Evolutionary conservation across 768 basidiomycete genomes (phyloP), one percentile per base, ranked within the genome.

Genomic region (Lentinula sp.): DNA sequence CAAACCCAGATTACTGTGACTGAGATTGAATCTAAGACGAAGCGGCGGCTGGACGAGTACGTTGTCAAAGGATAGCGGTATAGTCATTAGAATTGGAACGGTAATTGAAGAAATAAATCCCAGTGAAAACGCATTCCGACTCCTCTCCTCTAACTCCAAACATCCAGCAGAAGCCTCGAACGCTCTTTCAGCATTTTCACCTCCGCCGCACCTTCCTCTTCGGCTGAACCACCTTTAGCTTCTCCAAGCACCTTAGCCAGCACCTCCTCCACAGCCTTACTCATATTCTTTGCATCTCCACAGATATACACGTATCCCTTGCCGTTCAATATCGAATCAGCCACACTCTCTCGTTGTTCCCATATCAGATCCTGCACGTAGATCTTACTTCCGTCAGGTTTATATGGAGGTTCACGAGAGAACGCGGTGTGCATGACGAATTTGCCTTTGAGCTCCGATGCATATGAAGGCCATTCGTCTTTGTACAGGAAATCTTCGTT

Each of bases 221-320:
- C 89, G 1, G 84, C 87, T 18, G 81, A 85, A 21, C 95, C 97
- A 42, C 93, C 94, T 80, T 97, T 98, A 5, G 93, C 94, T 72
- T 95, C 91, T 10, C 90, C 97, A 18, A 99, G 81, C 64, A 94
- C 88, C 64, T 77, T 80, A 61, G 87, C 87, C 45, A 99, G 78
- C 49, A 86, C 83, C 65, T 96, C 93, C 74, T 99, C 97, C 21
- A 99, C 97, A 46, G 89, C 84, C 73, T 93, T 95, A 73, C 88
- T 88, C 97, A 99, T 99, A 73, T 82, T 84, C 82, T 93, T 96
- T 59, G 95, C 95, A 68, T 98, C 95, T 69, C 95, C 95, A 67
- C 95, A 98, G 64, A 98, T 92, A 74, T 98, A 98, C 2, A 97
- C 83, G 73, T 95, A 96, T n/a, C 93, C 97, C 76, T 98, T 94